Evolutionary conservation across 163 green algal genomes (phyloP).

Genomic region (Chlamydomonas reinhardtii): DNA sequence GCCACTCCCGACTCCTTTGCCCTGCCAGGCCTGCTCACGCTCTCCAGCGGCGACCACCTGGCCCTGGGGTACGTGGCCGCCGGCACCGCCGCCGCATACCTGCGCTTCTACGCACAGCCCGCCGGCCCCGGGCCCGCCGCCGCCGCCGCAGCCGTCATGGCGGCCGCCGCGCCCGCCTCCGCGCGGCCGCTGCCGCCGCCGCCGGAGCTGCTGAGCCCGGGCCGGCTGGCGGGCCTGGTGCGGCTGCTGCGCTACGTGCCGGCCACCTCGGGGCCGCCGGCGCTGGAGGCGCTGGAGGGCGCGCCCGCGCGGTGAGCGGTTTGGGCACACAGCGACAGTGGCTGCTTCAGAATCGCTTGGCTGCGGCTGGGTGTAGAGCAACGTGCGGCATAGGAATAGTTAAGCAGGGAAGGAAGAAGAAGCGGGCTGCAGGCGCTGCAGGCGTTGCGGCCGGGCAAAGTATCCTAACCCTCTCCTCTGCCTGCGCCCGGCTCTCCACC

Average conservation of each 20-base stretch:
- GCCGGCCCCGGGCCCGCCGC: not conserved
- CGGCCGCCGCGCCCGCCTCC: not conserved
- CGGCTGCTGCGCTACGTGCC: conserved; percentile 65
- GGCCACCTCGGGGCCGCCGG: conserved; percentile 7
- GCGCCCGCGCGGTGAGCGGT: conserved; percentile 16
- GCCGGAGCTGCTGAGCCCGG: conserved; percentile 55
- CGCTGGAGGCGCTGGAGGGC: conserved; percentile 51
- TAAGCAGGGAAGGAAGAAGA: no score
- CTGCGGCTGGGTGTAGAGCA: no score
- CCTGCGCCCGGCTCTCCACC: no score
- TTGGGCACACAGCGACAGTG: no score
- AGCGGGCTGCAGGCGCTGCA: no score
- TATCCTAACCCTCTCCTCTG: no score
- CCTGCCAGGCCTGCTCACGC: conserved; percentile 46
- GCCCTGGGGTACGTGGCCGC: conserved; percentile 57
- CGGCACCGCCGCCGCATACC: conserved; percentile 52
- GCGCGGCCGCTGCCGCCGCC: conserved; percentile 51
- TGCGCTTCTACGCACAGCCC: conserved; percentile 54
- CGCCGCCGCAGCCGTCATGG: not conserved
- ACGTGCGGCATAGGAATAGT: no score
- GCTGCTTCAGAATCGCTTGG: no score
- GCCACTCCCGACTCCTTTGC: no score
- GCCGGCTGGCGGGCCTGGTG: conserved; percentile 59
- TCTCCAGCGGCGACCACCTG: conserved; percentile 48
- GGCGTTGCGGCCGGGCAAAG: no score